Percentiles rank a stretch among this genome's conserved stretches.
Evolutionary conservation across 1,139 yeast species (phyloP).

Genomic region (Candida tropicalis): DNA sequence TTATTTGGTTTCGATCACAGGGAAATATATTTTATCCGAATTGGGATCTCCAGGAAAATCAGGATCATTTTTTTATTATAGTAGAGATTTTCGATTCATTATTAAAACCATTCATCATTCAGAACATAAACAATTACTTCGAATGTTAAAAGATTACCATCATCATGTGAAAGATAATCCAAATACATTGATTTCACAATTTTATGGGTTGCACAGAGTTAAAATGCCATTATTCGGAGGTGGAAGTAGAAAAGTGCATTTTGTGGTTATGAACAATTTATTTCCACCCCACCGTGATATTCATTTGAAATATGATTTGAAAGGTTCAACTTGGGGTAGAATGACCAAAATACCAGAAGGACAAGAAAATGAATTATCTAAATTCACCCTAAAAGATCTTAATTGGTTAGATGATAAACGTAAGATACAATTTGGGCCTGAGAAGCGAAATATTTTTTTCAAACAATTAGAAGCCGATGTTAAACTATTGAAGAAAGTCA

Average conservation of each 20-base stretch:
- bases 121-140: constrained; percentile 83
- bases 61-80: constrained; percentile 94
- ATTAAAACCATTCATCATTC: constrained; percentile 95
- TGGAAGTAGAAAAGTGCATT: constrained; percentile 79
- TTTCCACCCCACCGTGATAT: constrained; percentile 94
- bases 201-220: constrained; percentile 92
- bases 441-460: constrained; percentile 58
- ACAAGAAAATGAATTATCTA: constrained; percentile 28
- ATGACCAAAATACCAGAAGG: constrained; percentile 38
- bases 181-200: constrained; percentile 86
- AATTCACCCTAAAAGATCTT: constrained; percentile 72
- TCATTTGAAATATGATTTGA: constrained; percentile 84
- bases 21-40: constrained; percentile 89
- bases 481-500: constrained; percentile 64
- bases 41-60: constrained; percentile 96
- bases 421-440: constrained; percentile 71
- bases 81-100: constrained; percentile 90
- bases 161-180: constrained; percentile 82
- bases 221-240: constrained; percentile 62
- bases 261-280: constrained; percentile 93
- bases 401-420: constrained; percentile 79
- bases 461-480: constrained; percentile 79
- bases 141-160: constrained; percentile 75
- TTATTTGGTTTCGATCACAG: constrained; percentile 87
- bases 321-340: constrained; percentile 93